phyloP scores from a whole-genome alignment of 2,329 filamentous ascomycete genomes.

The Diaporthe sp. region DNA sequence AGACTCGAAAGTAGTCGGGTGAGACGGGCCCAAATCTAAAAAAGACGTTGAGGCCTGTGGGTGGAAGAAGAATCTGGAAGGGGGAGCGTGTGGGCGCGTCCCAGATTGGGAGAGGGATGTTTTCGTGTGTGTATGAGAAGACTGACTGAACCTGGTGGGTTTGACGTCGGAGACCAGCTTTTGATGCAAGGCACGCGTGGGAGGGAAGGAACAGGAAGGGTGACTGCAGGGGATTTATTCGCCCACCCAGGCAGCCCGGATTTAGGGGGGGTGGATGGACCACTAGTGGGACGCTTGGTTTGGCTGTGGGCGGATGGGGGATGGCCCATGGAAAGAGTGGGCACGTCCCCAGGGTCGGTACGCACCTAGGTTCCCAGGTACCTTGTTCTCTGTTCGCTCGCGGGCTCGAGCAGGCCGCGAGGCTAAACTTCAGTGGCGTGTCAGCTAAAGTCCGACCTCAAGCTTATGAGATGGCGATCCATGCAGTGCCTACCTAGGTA shows the following conservation, averaged over 20 bases:
- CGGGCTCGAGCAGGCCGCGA: neutral
- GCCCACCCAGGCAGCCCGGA: constrained; percentile 23
- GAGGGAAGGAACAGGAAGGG: constrained; percentile 29
- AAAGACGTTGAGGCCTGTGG: neutral
- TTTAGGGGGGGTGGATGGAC: constrained; percentile 7
- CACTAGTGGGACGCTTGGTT: constrained; percentile 24
- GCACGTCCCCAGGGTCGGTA: constrained; percentile 17
- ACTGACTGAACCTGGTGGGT: neutral
- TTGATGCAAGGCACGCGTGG: constrained; percentile 25
- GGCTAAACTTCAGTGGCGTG: constrained; percentile 25
- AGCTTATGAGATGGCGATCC: constrained; percentile 26
- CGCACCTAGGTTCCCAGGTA: neutral
- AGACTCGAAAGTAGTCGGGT: neutral
- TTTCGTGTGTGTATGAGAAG: constrained; percentile 10
- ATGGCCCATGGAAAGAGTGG: constrained; percentile 8
- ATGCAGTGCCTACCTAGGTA: neutral
- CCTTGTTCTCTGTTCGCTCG: neutral
- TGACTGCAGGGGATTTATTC: constrained; percentile 29
- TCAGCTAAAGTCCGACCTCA: constrained; percentile 30
- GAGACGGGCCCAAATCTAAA: neutral
- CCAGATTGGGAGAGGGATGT: constrained; percentile 1
- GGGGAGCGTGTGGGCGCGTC: constrained; percentile 3
- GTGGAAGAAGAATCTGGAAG: neutral
- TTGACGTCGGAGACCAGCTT: constrained; percentile 26
- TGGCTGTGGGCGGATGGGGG: constrained; percentile 8